These are phyloP conservation scores for Nakazawaea pomicola DNA, from an alignment of 805 yeast species.

Conservation along the genomic window DNA sequence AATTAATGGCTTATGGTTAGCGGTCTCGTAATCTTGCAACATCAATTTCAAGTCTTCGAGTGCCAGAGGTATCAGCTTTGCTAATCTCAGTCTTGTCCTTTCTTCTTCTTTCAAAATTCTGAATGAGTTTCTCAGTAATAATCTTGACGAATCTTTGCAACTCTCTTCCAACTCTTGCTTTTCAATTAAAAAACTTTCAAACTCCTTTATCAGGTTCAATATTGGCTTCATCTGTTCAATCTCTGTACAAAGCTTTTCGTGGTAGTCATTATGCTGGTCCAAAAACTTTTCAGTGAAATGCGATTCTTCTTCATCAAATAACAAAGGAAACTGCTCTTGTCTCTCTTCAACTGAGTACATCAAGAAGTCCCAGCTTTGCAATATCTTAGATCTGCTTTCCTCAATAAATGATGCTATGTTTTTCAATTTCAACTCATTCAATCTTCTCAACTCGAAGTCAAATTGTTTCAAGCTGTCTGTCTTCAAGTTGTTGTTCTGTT, in stretches of 20 bases:
- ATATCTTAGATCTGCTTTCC: conserved; percentile 56
- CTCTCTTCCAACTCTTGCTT: conserved; percentile 61
- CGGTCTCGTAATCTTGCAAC: conserved; percentile 43
- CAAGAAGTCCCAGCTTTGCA: conserved; percentile 56
- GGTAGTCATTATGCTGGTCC: conserved; percentile 59
- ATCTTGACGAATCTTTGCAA: conserved; percentile 73
- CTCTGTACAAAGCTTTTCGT: conserved; percentile 44
- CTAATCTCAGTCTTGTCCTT: conserved; percentile 59
- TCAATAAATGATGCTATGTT: conserved; percentile 64
- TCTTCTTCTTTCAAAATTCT: conserved; percentile 79
- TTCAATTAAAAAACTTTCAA: conserved; percentile 53
- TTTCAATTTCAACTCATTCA: conserved; percentile 55
- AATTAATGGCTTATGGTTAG: conserved; percentile 31
- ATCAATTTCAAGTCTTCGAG: conserved; percentile 45
- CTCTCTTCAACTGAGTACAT: conserved; percentile 53
- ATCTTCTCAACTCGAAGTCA: conserved; percentile 49
- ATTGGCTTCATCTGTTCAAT: conserved; percentile 49
- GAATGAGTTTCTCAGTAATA: conserved; percentile 71
- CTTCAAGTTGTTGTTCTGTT: conserved; percentile 42
- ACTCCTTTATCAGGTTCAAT: conserved; percentile 47
- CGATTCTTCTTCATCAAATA: conserved; percentile 30
- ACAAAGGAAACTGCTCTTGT: conserved; percentile 37
- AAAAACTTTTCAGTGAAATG: conserved; percentile 54
- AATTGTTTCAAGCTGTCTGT: conserved; percentile 43
- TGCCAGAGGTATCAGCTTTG: conserved; percentile 64